Conservation (phyloP, 2,329 filamentous ascomycete genomes). For the Claviceps fusiformis region DNA sequence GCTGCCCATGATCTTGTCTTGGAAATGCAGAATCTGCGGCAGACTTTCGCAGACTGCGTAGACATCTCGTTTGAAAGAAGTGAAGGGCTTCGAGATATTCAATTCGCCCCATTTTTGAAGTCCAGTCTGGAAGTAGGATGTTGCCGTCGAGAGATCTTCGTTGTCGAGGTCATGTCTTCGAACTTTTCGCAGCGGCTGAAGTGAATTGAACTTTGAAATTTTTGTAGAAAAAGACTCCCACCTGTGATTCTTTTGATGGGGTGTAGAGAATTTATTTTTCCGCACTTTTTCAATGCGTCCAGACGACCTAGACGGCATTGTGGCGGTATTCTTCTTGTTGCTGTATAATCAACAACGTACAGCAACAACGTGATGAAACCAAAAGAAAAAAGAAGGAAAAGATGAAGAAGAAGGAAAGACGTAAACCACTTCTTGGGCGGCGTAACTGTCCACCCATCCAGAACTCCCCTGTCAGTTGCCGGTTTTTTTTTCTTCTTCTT, state of each 20-base stretch:
- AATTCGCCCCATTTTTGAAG: conserved; percentile 83
- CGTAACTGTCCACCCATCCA: not conserved
- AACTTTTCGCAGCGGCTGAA: conserved; percentile 85
- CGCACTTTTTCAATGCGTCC: conserved; percentile 56
- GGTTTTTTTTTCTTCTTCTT: not conserved
- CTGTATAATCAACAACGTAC: not conserved
- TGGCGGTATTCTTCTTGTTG: conserved; percentile 19
- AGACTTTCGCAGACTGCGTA: conserved; percentile 75
- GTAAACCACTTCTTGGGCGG: not conserved
- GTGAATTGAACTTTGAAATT: conserved; percentile 73
- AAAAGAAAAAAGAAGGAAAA: not conserved
- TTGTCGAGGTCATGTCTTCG: conserved; percentile 73
- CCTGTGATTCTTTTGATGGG: conserved; percentile 69
- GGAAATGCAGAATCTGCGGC: conserved; percentile 81
- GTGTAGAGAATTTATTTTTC: conserved; percentile 57
- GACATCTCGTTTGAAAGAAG: conserved; percentile 61
- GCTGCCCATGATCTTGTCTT: conserved; percentile 68
- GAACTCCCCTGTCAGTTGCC: not conserved
- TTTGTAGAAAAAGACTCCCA: conserved; percentile 88
- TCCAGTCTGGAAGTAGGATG: conserved; percentile 77
- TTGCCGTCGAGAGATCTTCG: conserved; percentile 59
- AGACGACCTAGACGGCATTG: conserved; percentile 48
- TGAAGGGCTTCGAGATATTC: conserved; percentile 75
- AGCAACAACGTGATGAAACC: conserved; percentile 3
- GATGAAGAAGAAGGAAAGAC: no score